Evolutionary conservation across 2,329 filamentous ascomycete genomes (phyloP), one percentile per base, ranked within the genome.

Genomic region (Colletotrichum camelliae): DNA sequence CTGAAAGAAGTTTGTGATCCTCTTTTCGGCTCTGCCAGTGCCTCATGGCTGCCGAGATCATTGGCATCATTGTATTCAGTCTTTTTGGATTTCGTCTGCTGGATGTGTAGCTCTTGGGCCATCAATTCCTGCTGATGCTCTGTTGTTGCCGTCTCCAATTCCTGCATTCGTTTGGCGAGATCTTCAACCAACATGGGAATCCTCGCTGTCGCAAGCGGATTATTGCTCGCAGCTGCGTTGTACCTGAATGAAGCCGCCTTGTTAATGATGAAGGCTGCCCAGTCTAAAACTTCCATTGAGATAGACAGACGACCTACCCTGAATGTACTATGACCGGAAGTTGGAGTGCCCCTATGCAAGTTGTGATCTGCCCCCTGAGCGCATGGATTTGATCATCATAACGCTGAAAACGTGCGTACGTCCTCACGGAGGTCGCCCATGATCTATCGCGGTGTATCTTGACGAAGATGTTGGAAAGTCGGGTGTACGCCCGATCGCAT

Each of bases 41-140:
- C 0, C 39, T n/a, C 39, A n/a, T 2, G 1, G 9, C 1, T 43
- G 39, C 39, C 10, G 0, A 0, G 8, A n/a, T 43, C 2, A 0
- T 0, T 43, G 39, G 0, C 18, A 43, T 0, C 18, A n/a, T 0
- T 2, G 39, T 12, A 2, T n/a, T 12, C 39, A 2, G 39, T 43
- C 4, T 43, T n/a, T n/a, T 43, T 43, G 1, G 1, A 43, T n/a
- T 1, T 43, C 16, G 18, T 0, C 39, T 43, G 39, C 39, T 43
- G 0, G 18, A 43, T 43, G 39, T 43, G 4, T n/a, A 43, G 6
- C 1, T 43, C 39, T 2, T 43, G 39, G 9, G 39, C 18, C 39
- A 43, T 43, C 1, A 43, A 43, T 1, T 43, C 39, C 39, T n/a
- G 39, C 0, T 43, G 16, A 43, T 43, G 39, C n/a, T 43, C 39